Evolutionary conservation across 2,329 filamentous ascomycete genomes (phyloP), one percentile per base, ranked within the genome.

Genomic region (Colletotrichum siamense): DNA sequence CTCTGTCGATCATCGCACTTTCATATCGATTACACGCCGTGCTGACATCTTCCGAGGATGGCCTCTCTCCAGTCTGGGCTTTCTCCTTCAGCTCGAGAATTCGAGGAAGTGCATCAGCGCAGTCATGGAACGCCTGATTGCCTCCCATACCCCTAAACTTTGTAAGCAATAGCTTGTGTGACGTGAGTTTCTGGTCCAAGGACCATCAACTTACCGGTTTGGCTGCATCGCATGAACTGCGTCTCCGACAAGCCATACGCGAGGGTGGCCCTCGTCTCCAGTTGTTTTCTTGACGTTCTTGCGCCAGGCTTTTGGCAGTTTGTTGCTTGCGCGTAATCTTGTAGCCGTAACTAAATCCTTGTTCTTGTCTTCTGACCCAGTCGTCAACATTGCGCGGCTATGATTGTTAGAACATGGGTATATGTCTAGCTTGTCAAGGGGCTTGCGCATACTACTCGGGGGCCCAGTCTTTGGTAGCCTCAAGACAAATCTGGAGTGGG

Each of bases 141-240:
- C 71, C 64, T 13, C 71, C 71, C 64, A 73, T 57, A 3, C 71
- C 71, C n/a, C 71, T 73, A 13, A n/a, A 18, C 8, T 13, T 15
- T 10, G 26, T 68, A 9, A 62, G 63, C 52, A 57, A 26, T n/a
- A 1, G n/a, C 22, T 39, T 9, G 8, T 39, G 36, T 39, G 36
- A 57, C 24, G 52, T 15, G 15, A 24, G 22, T 2, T 16, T 0
- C 52, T 26, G 16, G 39, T 49, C 9, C 18, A 49, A 5, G 18
- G 18, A 49, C 39, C 39, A 49, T 57, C 22, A 8, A 69, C 64
- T 12, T 26, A 39, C 71, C 64, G 22, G 3, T 62, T 68, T 7
- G 71, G 71, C 39, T 73, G 71, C 71, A 74, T 74, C 10, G 71
- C 71, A 32, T 74, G 71, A 12, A 74, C 26, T 2, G 65, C 65